Conservation (phyloP, 2,329 filamentous ascomycete genomes). For the Phoma herbarum region DNA sequence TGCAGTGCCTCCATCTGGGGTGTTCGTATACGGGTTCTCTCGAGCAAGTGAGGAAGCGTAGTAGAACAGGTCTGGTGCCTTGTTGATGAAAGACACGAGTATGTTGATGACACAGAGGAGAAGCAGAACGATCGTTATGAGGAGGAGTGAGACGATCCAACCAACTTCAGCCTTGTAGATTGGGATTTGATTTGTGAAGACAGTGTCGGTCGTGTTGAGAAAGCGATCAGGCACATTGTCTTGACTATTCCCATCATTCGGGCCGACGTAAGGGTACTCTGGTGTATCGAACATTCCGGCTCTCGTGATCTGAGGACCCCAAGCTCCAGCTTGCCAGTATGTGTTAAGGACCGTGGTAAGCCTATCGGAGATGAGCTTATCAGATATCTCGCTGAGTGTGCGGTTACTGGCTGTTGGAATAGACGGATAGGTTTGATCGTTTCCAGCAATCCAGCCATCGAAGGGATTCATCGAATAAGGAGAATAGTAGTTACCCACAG, state of each 20-base stretch:
- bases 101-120: slow-evolving; percentile 6
- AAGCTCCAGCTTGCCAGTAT: slow-evolving; percentile 8
- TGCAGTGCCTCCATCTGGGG: slow-evolving; percentile 24
- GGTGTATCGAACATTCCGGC: neutral
- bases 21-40: slow-evolving; percentile 30
- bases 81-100: slow-evolving; percentile 2
- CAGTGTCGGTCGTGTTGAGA: slow-evolving; percentile 4
- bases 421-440: neutral
- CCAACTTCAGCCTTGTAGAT: slow-evolving; percentile 9
- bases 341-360: slow-evolving; percentile 13
- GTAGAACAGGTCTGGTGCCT: slow-evolving; percentile 34
- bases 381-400: neutral
- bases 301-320: slow-evolving; percentile 3
- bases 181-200: neutral
- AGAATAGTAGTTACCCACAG: neutral
- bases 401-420: neutral
- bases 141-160: neutral
- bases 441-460: slow-evolving; percentile 6
- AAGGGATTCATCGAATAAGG: neutral
- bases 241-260: neutral
- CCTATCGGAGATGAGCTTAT: neutral
- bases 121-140: slow-evolving; percentile 1
- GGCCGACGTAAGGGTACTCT: neutral
- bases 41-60: slow-evolving; percentile 32
- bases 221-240: neutral